A percentile compares a stretch with the other conserved stretches of the same genome.
Conservation (phyloP, 371 early-diverging fungal species). For the Entomophthora muscae region DNA sequence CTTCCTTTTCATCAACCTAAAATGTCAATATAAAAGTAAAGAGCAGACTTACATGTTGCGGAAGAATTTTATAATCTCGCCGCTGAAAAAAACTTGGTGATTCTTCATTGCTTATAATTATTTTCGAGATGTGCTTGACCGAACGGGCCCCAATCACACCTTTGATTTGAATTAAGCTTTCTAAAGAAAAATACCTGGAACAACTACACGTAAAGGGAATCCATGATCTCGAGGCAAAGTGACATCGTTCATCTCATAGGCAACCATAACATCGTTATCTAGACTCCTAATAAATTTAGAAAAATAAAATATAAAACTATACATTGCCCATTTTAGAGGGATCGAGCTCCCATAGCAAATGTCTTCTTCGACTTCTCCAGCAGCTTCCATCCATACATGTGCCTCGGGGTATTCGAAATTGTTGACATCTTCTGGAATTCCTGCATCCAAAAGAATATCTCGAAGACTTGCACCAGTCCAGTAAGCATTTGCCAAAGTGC, state of each 20-base stretch:
- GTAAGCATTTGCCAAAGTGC: conserved; percentile 54
- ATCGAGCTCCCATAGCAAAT: conserved; percentile 56
- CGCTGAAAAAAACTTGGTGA: conserved; percentile 54
- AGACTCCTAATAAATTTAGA: conserved; percentile 19
- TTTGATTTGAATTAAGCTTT: not conserved
- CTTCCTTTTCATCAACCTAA: conserved; percentile 10
- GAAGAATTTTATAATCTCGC: conserved; percentile 68
- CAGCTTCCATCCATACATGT: conserved; percentile 49
- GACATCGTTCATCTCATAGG: conserved; percentile 77
- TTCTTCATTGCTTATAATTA: conserved; percentile 38
- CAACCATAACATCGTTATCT: conserved; percentile 55
- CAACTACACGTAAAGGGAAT: conserved; percentile 57
- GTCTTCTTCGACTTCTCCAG: conserved; percentile 42
- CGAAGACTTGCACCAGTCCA: conserved; percentile 65
- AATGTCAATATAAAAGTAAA: not conserved
- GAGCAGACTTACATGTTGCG: conserved; percentile 24
- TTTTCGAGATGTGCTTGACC: conserved; percentile 56
- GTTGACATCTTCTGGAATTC: conserved; percentile 24
- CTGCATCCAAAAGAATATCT: conserved; percentile 41
- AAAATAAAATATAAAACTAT: not conserved
- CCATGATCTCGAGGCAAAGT: conserved; percentile 59
- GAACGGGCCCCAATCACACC: conserved; percentile 68
- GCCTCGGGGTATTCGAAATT: conserved; percentile 5
- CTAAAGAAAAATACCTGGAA: conserved; percentile 30
- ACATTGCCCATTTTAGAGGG: conserved; percentile 40